Base-by-base conservation (phyloP, 345 rosid genomes). In the Draba incana region DNA sequence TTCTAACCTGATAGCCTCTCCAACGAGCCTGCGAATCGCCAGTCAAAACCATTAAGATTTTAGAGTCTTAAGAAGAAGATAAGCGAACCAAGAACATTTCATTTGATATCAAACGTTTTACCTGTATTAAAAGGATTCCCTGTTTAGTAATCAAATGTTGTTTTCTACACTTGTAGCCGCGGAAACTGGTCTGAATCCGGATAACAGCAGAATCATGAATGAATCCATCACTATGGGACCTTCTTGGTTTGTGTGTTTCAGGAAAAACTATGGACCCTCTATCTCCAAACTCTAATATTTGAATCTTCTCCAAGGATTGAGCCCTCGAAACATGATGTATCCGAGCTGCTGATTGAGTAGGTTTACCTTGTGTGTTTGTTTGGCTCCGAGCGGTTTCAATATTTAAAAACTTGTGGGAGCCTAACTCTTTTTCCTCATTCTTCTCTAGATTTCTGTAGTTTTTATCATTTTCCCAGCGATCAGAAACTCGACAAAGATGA, bases 1-100 rank as follows among this genome's bases (percentile, higher is more conserved):
- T 83, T 80, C 92, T 81, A 23, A 80, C 90, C 80, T 90, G 85
- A 80, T 87, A 86, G 39, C 97, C 94, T 79, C 95, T 86, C 53
- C 85, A 82, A 71, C 81, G 87, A 45, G 92, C 90, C 92, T 90
- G 65, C 66, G 70, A 75, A 37, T 45, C 27, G 10, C 12, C 67
- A 42, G 57, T 45, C 30, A 54, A 28, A 10, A 24, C 45, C 7
- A 24, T 41, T 39, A 20, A 20, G 20, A 20, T 20, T 20, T 16
- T 2, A 25, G 10, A 38, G 33, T 8, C 3, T 28, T 33, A 6
- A 33, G 37, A 33, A 8, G 0, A n/a, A 5, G 39, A 57, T 0
- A 61, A 44, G 38, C 12, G 48, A 58, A 58, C 4, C 11, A 38
- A 57, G 10, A 38, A 38, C 47, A 38, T 20, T 38, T 38, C 64